A percentile compares a stretch with the other conserved stretches of the same genome.
phyloP scores from a whole-genome alignment of 208 protist genomes.

The Endotrypanum monterogeii region DNA sequence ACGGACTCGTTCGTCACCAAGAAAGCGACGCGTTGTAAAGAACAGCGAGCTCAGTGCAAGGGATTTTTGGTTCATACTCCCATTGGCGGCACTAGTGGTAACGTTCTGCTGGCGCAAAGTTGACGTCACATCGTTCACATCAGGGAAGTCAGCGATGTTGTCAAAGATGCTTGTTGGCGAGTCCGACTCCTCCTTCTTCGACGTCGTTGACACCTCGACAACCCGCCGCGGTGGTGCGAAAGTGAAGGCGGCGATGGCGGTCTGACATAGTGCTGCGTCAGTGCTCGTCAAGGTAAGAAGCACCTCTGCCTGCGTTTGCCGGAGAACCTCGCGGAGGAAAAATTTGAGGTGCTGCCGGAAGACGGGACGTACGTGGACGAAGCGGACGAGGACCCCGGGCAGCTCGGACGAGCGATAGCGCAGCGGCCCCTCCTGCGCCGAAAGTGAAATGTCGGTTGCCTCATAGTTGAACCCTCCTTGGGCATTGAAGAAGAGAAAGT shows the following conservation, averaged over 20 bases:
- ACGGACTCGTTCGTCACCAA: conserved; percentile 80
- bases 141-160: conserved; percentile 12
- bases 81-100: neutral
- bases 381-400: conserved; percentile 62
- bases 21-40: conserved; percentile 65
- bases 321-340: conserved; percentile 82
- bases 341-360: conserved; percentile 71
- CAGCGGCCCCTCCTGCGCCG: conserved; percentile 33
- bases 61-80: neutral
- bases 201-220: conserved; percentile 40
- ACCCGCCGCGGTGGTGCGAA: conserved; percentile 68
- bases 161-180: neutral
- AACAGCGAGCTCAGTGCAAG: conserved; percentile 66
- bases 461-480: conserved; percentile 57
- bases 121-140: conserved; percentile 33
- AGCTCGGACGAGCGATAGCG: conserved; percentile 52
- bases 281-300: conserved; percentile 42
- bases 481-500: conserved; percentile 75
- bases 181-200: neutral
- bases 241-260: conserved; percentile 37
- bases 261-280: conserved; percentile 48
- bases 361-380: conserved; percentile 65
- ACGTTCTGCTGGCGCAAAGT: neutral
- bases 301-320: conserved; percentile 60
- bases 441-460: conserved; percentile 61